A percentile compares a stretch with the other conserved stretches of the same genome.
These are phyloP conservation scores for Coprinopsis strossmayeri DNA, from an alignment of 768 basidiomycete species.

Conservation along the genomic window DNA sequence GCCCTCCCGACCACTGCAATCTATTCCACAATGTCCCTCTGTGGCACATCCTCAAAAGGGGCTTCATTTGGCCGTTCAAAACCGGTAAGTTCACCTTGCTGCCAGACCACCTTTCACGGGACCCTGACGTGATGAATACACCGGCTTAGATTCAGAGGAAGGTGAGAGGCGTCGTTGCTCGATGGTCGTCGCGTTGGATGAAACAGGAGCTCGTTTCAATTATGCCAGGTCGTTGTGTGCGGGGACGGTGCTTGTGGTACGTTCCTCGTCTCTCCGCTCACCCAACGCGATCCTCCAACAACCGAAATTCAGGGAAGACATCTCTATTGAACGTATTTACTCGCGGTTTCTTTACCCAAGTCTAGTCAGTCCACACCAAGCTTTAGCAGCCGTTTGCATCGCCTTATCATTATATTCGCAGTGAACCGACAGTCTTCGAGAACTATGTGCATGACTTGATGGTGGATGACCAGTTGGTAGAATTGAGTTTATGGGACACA, in stretches of 20 bases:
- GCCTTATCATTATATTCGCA: conserved; percentile 20
- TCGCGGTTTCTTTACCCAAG: conserved; percentile 88
- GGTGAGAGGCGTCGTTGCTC: conserved; percentile 20
- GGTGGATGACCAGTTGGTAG: conserved; percentile 83
- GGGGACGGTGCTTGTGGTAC: conserved; percentile 94
- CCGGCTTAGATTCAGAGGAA: conserved; percentile 39
- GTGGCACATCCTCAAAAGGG: conserved; percentile 45
- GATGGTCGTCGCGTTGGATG: background rate
- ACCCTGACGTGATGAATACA: conserved; percentile 5
- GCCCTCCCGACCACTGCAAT: no score
- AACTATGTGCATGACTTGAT: conserved; percentile 91
- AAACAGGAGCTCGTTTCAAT: conserved; percentile 9
- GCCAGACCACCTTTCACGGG: background rate
- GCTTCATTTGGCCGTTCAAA: conserved; percentile 50
- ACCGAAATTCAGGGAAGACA: conserved; percentile 55
- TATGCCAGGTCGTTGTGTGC: conserved; percentile 67
- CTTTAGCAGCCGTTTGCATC: background rate
- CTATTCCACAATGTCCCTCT: conserved; percentile 51
- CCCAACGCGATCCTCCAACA: no score
- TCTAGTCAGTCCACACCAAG: conserved; percentile 56
- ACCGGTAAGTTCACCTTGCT: conserved; percentile 32
- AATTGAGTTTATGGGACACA: conserved; percentile 95
- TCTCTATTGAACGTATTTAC: conserved; percentile 86
- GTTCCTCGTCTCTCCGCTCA: conserved; percentile 19
- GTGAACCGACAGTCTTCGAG: conserved; percentile 94